Evolutionary conservation across 331 rosid genomes (phyloP).

Genomic region (Quercus lobata): DNA sequence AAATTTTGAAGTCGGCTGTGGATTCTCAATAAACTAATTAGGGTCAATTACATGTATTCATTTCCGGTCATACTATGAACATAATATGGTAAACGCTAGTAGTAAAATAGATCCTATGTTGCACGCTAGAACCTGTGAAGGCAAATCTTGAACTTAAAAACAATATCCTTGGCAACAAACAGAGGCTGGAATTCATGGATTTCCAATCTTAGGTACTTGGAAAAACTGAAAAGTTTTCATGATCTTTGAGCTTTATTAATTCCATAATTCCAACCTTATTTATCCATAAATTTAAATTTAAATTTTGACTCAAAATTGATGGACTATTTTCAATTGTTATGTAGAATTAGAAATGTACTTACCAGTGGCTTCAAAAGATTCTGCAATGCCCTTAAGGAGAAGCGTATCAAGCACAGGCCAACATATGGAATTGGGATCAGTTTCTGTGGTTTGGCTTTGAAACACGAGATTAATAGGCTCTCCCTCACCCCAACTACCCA

Average conservation of each 20-base stretch:
- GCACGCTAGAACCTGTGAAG: background rate
- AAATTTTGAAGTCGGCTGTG: no score
- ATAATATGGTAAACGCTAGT: no score
- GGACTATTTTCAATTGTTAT: background rate
- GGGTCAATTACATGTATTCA: no score
- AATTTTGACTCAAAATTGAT: background rate
- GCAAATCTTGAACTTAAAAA: background rate
- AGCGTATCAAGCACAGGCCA: conserved; percentile 31
- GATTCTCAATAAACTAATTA: no score
- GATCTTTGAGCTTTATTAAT: no score
- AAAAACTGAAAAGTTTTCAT: no score
- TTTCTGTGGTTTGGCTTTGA: conserved; percentile 22
- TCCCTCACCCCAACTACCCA: conserved; percentile 36
- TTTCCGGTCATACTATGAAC: no score
- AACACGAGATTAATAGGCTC: conserved; percentile 23
- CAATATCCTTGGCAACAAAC: background rate
- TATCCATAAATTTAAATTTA: background rate
- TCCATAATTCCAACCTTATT: background rate
- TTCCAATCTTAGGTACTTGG: no score
- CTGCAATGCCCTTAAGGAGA: conserved; percentile 20
- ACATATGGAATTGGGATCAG: conserved; percentile 22
- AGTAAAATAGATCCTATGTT: no score
- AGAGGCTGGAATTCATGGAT: background rate
- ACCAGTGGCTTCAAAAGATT: conserved; percentile 14
- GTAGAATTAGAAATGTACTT: background rate